Evolutionary conservation across 495 filamentous ascomycete genomes (phyloP), one percentile per base, ranked within the genome.

Genomic region (Penicillium angulare): DNA sequence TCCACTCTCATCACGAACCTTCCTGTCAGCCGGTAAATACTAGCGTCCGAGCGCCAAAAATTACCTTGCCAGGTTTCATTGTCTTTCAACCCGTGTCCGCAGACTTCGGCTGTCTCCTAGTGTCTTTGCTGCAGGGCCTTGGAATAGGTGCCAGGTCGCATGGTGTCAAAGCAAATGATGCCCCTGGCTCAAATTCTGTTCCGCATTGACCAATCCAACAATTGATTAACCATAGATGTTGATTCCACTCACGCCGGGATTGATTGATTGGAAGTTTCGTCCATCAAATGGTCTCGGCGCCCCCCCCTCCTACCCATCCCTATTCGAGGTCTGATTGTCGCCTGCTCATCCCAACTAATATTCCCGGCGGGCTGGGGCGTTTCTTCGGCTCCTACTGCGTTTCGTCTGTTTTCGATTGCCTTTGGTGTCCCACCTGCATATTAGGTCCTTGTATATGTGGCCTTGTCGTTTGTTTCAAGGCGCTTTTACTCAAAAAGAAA

Each of bases 1-100:
- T 34, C 43, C 43, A 18, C 43, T 21, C 32, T 4, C 9, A 17
- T 39, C 27, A 49, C 34, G 23, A 56, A 56, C 43, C 12, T 15
- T 31, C 21, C 49, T 49, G 49, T 41, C 49, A 34, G 45, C n/a
- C n/a, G n/a, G 32, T 27, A 13, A 23, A 13, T 1, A 49, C 13
- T 31, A 24, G 27, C 12, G 21, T 10, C 21, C 5, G 27, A 44
- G 29, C 10, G 21, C 42, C n/a, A 15, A 4, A 16, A 7, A 10
- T 10, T 17, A 38, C 21, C 12, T 41, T n/a, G n/a, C 16, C n/a
- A n/a, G n/a, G n/a, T n/a, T n/a, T 26, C 39, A 42, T 42, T 41
- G 18, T 16, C 2, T 3, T 35, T 12, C 16, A 38, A 38, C 34
- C 34, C 20, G 20, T 41, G 2, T 24, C 21, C 20, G 38, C 38